Evolutionary conservation across 257 asterid species (phyloP), one percentile per base, ranked within the genome.

Genomic region (Buddleja alternifolia): DNA sequence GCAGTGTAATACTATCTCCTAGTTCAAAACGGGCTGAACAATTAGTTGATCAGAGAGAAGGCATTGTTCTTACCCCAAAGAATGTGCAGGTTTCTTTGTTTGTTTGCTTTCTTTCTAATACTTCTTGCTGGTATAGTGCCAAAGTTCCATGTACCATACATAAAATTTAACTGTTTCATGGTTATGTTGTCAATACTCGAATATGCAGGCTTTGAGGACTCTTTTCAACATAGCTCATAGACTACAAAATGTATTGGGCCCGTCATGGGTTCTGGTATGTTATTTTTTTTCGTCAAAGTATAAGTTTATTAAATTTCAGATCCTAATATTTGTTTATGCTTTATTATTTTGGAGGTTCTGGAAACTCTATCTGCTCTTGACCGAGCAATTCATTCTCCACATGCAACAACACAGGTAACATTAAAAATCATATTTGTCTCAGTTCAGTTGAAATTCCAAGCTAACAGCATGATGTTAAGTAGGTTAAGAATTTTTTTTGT

Each of bases 211-310:
- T 67, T 74, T 93, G 70, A 82, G 99, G 84, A 93, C 99, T 69
- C 99, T 93, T 75, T 93, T 93, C 81, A 93, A 93, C 75, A 83
- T 93, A 75, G 90, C 99, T 69, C 94, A 93, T 84, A 88, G 99
- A 63, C 80, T 93, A 66, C 97, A 93, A 74, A 93, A 93, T 71
- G 91, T 93, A 56, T 76, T 93, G 86, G 99, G 99, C 67, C 92
- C 96, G 70, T 93, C 99, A 58, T 93, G 99, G 99, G 97, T 92
- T 80, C 83, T 93, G 96, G 99, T 90, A 86, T 44, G 95, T 75
- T 47, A 50, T 7, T 47, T 17, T 55, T 70, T 61, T 65, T 65
- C 12, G 57, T 71, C 0, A 64, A 50, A 20, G 29, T 61, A 23
- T 58, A 45, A 40, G 32, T 17, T 54, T 24, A 44, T 69, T 70